A percentile compares a stretch with the other conserved stretches of the same genome.
Conservation (phyloP, 2,329 filamentous ascomycete genomes). For the Pseudopyricularia cyperi region DNA sequence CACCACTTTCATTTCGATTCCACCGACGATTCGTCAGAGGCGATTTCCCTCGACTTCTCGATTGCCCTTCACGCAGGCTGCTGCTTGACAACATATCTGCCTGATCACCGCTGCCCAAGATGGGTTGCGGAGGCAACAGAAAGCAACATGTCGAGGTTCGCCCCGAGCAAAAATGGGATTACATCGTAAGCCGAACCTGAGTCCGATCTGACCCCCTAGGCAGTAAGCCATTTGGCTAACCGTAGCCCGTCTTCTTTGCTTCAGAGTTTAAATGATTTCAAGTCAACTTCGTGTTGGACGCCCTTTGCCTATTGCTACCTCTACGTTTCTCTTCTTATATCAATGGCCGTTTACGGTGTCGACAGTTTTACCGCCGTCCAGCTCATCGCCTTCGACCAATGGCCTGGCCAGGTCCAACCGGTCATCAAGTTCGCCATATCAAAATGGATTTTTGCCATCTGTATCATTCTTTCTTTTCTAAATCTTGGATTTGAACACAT, state of each 20-base stretch:
- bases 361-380: conserved; percentile 93
- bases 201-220: background rate
- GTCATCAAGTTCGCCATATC: conserved; percentile 64
- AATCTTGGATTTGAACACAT: conserved; percentile 72
- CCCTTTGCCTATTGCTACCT: conserved; percentile 75
- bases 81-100: background rate
- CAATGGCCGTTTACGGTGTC: conserved; percentile 72
- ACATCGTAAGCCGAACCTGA: conserved; percentile 51
- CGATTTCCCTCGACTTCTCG: conserved; percentile 2
- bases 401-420: conserved; percentile 74
- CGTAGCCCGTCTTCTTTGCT: background rate
- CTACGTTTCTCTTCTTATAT: conserved; percentile 66
- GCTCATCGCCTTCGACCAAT: conserved; percentile 75
- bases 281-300: conserved; percentile 63
- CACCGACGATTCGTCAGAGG: conserved; percentile 7
- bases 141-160: conserved; percentile 45
- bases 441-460: conserved; percentile 90
- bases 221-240: conserved; percentile 6
- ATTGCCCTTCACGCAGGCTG: background rate
- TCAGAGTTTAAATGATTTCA: conserved; percentile 59
- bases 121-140: conserved; percentile 38
- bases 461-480: conserved; percentile 81
- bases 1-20: conserved; percentile 5
- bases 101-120: conserved; percentile 17
- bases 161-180: conserved; percentile 89